Evolutionary conservation across 176 grass and related monocot genomes (phyloP), one percentile per base, ranked within the genome.

Genomic region (Oropetium thomaeum): DNA sequence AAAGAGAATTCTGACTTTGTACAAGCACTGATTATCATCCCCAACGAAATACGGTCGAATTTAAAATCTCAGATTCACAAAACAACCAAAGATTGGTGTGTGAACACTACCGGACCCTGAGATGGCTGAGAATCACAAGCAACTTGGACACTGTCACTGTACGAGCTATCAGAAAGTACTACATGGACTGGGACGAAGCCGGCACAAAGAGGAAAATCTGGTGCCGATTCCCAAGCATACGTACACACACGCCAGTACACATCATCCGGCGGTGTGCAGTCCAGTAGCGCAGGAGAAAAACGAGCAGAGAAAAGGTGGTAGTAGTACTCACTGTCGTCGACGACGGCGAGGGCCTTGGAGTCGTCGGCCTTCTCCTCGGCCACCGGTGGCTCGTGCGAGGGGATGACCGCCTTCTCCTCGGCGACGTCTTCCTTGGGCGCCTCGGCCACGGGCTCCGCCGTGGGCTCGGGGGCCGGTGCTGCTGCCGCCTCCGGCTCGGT

Each of bases 381-480:
- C 35, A 81, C 74, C 16, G 83, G 71, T 12, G 80, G 73, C 58
- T 74, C 84, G n/a, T 76, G 53, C 4, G 32, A 71, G 10, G 88
- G 85, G 84, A 93, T 80, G 70, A 89, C 85, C 42, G 78, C 76
- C 90, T 97, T 97, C 90, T 97, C 90, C 85, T 97, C 93, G 6
- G 90, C 68, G n/a, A 93, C 93, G 63, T 93, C 93, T 85, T 93
- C 90, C 88, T 97, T 97, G 25, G 90, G 39, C 14, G 87, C 49
- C 84, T 86, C 82, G 11, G 69, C 7, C 72, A 48, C 79, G 42
- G 71, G 60, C 73, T 55, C 66, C 30, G 83, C 66, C 30, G 83
- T n/a, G 14, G 37, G 29, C 41, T 26, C 22, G 10, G 84, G 43
- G 17, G 73, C 61, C 2, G 80, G 59, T 0, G 75, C 0, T 8